phyloP scores from a whole-genome alignment of 2,329 filamentous ascomycete genomes.

The Elsinoe arachidis region DNA sequence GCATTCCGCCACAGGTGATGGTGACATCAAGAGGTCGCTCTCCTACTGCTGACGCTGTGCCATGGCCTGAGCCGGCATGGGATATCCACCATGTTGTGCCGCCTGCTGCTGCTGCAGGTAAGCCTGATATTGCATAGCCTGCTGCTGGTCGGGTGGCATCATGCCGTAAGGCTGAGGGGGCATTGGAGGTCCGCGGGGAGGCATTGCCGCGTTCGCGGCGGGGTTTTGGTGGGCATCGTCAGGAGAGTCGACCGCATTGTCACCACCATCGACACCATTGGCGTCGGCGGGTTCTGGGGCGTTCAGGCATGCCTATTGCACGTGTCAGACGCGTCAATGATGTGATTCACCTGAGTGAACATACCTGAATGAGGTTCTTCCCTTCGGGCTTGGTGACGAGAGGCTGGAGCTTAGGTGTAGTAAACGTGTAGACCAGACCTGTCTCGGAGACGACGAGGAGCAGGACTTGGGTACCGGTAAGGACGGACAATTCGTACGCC shows the following conservation, averaged over 20 bases:
- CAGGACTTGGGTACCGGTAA: conserved; percentile 95
- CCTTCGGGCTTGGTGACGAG: conserved; percentile 97
- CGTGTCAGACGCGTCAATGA: conserved; percentile 26
- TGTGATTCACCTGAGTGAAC: conserved; percentile 9
- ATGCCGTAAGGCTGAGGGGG: conserved; percentile 25
- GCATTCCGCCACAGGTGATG: background rate
- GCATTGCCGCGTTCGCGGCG: conserved; percentile 28
- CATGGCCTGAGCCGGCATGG: conserved; percentile 27
- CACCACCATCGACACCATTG: conserved; percentile 41
- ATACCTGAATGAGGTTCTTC: conserved; percentile 98
- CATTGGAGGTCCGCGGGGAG: conserved; percentile 22
- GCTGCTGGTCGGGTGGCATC: conserved; percentile 30
- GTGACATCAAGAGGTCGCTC: background rate
- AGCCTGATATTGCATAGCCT: conserved; percentile 32
- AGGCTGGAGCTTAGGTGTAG: conserved; percentile 94
- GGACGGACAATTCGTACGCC: conserved; percentile 95
- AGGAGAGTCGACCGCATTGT: conserved; percentile 65
- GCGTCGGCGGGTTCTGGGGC: conserved; percentile 85
- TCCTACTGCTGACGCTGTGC: conserved; percentile 12
- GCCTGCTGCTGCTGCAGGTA: conserved; percentile 32
- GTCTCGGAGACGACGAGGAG: conserved; percentile 96
- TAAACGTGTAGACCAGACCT: conserved; percentile 94
- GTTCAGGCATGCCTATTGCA: conserved; percentile 79
- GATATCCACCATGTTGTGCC: conserved; percentile 28
- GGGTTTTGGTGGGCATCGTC: conserved; percentile 67